These are phyloP conservation scores for Metarhizium brunneum DNA, from an alignment of 2,329 filamentous ascomycete species.

Conservation along the genomic window DNA sequence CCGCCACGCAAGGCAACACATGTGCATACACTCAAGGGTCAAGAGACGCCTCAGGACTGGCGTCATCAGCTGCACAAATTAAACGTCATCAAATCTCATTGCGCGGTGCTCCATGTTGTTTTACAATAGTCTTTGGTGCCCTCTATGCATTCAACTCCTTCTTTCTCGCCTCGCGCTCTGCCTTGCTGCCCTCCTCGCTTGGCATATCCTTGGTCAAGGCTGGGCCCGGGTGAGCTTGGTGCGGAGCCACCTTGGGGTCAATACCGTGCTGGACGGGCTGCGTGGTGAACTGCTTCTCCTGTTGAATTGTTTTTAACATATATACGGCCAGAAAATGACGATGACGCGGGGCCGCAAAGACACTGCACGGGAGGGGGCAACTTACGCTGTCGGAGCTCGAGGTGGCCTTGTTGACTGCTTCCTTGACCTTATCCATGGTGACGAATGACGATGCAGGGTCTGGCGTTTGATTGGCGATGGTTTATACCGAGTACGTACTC, in stretches of 20 bases:
- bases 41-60: not conserved
- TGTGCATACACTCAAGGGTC: no score
- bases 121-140: not conserved
- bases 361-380: not conserved
- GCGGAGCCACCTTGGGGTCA: conserved; percentile 40
- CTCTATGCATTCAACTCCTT: conserved; percentile 48
- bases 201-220: conserved; percentile 45
- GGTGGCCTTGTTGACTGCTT: not conserved
- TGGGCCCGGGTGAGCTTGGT: conserved; percentile 49
- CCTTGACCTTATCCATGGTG: not conserved
- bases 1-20: not conserved
- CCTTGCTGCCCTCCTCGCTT: conserved; percentile 52
- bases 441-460: not conserved
- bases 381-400: not conserved
- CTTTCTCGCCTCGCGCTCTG: conserved; percentile 57
- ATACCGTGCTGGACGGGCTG: conserved; percentile 34
- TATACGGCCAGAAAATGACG: not conserved
- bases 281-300: conserved; percentile 36
- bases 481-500: not conserved
- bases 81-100: not conserved
- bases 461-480: not conserved
- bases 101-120: no score
- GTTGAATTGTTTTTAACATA: conserved; percentile 14
- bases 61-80: not conserved
- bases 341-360: not conserved